Percentiles rank a stretch among this genome's conserved stretches.
These are phyloP conservation scores for Streptanthus diversifolius DNA, from an alignment of 345 rosid genomes.

Conservation along the genomic window DNA sequence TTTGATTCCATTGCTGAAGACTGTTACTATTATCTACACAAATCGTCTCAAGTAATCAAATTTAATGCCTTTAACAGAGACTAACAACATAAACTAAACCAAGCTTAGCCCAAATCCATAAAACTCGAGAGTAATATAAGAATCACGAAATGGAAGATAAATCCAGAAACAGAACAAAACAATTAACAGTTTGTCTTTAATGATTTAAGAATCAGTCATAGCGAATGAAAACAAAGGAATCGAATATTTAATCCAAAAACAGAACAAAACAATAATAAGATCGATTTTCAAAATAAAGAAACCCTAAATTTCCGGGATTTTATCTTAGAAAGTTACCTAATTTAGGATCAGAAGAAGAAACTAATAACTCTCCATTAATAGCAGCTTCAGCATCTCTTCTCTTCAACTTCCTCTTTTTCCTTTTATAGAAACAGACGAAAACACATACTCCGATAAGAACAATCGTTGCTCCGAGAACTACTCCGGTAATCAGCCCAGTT, in stretches of 20 bases:
- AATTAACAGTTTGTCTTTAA: background rate
- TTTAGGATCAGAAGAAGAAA: background rate
- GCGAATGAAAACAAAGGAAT: slow-evolving; percentile 18
- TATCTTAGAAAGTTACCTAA: background rate
- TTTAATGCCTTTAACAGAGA: background rate
- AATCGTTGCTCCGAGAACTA: slow-evolving; percentile 12
- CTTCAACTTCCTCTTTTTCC: slow-evolving; percentile 3
- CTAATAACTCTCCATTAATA: background rate
- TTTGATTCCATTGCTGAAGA: slow-evolving; percentile 40
- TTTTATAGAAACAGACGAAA: slow-evolving; percentile 11
- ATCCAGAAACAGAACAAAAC: background rate
- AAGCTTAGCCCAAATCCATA: too few species aligned
- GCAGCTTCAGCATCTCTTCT: slow-evolving; percentile 19
- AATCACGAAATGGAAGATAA: background rate
- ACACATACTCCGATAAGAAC: slow-evolving; percentile 27
- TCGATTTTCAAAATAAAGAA: too few species aligned
- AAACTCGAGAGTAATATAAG: too few species aligned
- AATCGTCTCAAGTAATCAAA: background rate
- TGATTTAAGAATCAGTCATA: background rate
- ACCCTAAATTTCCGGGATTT: slow-evolving; percentile 16
- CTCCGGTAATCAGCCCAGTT: background rate
- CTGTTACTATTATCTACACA: background rate
- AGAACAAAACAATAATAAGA: too few species aligned
- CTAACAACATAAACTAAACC: background rate
- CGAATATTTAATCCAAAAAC: slow-evolving; percentile 9